Percentiles rank a stretch among this genome's conserved stretches.
Conservation (phyloP, 148 eudicot genomes). For the Gaultheria prostrata region DNA sequence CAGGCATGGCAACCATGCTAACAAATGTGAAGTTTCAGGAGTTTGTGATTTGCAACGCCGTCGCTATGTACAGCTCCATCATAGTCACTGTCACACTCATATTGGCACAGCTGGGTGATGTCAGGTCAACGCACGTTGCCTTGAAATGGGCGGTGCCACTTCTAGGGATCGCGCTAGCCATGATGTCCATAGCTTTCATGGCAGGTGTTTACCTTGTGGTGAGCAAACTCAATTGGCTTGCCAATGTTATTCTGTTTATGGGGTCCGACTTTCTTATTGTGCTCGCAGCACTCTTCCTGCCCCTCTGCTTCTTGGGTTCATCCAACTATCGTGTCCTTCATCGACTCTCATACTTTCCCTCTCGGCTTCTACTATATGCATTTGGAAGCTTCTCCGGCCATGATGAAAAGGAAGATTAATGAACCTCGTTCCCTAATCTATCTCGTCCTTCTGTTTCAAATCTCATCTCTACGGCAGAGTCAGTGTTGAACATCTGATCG, state of each 20-base stretch:
- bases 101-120: constrained; percentile 44
- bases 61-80: not conserved
- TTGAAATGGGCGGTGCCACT: constrained; percentile 9
- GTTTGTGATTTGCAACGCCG: not conserved
- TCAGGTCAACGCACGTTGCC: constrained; percentile 11
- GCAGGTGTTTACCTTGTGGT: constrained; percentile 40
- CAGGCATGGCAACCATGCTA: not conserved
- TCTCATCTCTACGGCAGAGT: not conserved
- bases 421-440: not conserved
- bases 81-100: constrained; percentile 36
- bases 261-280: constrained; percentile 26
- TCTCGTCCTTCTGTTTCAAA: not conserved
- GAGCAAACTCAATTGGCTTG: constrained; percentile 38
- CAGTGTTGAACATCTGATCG: not conserved
- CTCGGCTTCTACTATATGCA: constrained; percentile 15
- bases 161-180: constrained; percentile 30
- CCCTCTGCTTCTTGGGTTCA: constrained; percentile 18
- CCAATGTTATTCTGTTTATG: constrained; percentile 26
- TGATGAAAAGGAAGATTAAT: constrained; percentile 1
- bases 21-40: not conserved
- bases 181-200: constrained; percentile 52
- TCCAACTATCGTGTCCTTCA: not conserved
- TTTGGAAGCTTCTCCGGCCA: constrained; percentile 3
- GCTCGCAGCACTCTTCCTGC: constrained; percentile 25
- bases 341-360: constrained; percentile 21